Evolutionary conservation across 306 rosid genomes (phyloP).

Genomic region (Argentina anserina): DNA sequence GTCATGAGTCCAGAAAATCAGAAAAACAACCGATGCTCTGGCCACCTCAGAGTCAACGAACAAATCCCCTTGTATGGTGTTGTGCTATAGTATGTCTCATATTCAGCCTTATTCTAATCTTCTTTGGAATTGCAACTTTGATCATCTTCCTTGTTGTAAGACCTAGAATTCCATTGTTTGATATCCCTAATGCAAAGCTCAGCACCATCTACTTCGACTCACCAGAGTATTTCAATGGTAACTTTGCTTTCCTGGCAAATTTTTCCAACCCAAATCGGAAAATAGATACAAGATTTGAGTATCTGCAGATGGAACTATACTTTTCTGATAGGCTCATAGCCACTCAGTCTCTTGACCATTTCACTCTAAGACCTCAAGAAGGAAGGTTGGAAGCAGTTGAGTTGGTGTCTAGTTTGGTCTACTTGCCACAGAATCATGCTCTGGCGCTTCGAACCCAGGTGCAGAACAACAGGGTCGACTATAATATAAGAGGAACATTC

Average conservation of each 20-base stretch:
- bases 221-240: slow-evolving; percentile 71
- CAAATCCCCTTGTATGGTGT: slow-evolving; percentile 80
- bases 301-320: slow-evolving; percentile 54
- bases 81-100: slow-evolving; percentile 61
- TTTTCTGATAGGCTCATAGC: slow-evolving; percentile 70
- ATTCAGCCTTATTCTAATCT: slow-evolving; percentile 71
- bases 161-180: slow-evolving; percentile 64
- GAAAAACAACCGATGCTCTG: slow-evolving; percentile 35
- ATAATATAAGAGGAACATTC: slow-evolving; percentile 63
- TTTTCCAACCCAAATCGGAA: slow-evolving; percentile 82
- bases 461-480: slow-evolving; percentile 51
- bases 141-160: slow-evolving; percentile 58
- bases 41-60: slow-evolving; percentile 40
- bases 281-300: slow-evolving; percentile 58
- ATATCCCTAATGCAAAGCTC: slow-evolving; percentile 74
- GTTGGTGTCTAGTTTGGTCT: slow-evolving; percentile 71
- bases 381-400: slow-evolving; percentile 58
- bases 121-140: slow-evolving; percentile 74
- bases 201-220: slow-evolving; percentile 73
- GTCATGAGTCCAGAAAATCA: slow-evolving; percentile 20
- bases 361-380: slow-evolving; percentile 55
- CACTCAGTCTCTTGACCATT: slow-evolving; percentile 52
- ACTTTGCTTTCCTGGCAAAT: slow-evolving; percentile 64
- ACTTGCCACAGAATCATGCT: slow-evolving; percentile 71
- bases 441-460: slow-evolving; percentile 65